Evolutionary conservation across 1,284 basidiomycete species (phyloP).

Genomic region (Athelia sp.): DNA sequence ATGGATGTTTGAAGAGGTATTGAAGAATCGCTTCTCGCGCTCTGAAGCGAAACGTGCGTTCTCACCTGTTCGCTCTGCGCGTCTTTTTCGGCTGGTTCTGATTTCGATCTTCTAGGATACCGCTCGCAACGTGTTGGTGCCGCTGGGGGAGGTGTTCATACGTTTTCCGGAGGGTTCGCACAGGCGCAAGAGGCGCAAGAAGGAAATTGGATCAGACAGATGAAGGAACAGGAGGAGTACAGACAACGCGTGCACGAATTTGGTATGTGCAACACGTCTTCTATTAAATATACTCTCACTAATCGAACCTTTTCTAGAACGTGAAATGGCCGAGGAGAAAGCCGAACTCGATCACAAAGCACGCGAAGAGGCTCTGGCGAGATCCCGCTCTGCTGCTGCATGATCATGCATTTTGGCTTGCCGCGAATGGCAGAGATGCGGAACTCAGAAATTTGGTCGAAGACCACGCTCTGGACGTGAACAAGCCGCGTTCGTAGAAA

Average conservation of each 20-base stretch:
- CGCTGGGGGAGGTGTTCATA: constrained; percentile 8
- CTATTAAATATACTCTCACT: constrained; percentile 4
- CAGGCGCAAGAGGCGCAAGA: constrained; percentile 16
- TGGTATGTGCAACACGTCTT: no score
- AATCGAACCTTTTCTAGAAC: constrained; percentile 17
- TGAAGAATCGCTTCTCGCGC: constrained; percentile 20
- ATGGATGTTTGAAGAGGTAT: constrained; percentile 29
- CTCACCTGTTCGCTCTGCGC: neutral
- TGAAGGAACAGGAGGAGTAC: constrained; percentile 25
- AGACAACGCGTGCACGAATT: constrained; percentile 26
- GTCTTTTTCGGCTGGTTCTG: neutral
- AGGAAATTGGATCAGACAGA: constrained; percentile 17
- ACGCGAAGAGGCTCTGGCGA: constrained; percentile 20
- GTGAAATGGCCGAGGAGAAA: constrained; percentile 25
- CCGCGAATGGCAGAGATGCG: constrained; percentile 20
- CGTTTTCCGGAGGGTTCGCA: constrained; percentile 2
- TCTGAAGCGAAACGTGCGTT: constrained; percentile 22
- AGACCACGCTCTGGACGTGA: constrained; percentile 26
- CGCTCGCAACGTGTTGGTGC: constrained; percentile 18
- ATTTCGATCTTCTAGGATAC: constrained; percentile 18
- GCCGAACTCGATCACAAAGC: constrained; percentile 19
- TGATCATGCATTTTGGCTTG: constrained; percentile 25
- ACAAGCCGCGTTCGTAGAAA: constrained; percentile 20
- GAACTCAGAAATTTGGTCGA: constrained; percentile 20
- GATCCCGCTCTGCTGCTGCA: constrained; percentile 19